Percentiles rank a stretch among this genome's conserved stretches.
Conservation (phyloP, 768 basidiomycete species). For the Suillus paluster region DNA sequence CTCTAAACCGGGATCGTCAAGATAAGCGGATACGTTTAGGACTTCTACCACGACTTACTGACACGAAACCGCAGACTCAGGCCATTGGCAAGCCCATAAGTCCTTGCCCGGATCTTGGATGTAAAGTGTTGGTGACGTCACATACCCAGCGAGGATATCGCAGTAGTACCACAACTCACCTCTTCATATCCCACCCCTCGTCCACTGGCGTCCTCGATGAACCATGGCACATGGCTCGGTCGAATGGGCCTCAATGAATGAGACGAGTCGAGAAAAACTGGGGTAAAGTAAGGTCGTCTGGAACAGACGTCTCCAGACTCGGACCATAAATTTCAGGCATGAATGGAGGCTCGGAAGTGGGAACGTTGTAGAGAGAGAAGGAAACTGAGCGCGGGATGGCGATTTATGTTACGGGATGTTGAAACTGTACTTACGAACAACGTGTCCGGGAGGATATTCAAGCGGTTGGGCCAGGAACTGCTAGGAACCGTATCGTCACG, state of each 20-base stretch:
- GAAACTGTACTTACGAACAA: too few relatives aligned
- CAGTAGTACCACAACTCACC: too few relatives aligned
- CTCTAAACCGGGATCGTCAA: slow-evolving; percentile 33
- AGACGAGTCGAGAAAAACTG: slow-evolving; percentile 63
- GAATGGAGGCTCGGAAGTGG: background rate
- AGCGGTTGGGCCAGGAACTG: too few relatives aligned
- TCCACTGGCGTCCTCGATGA: slow-evolving; percentile 62
- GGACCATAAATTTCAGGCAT: slow-evolving; percentile 34
- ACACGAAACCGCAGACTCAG: slow-evolving; percentile 52
- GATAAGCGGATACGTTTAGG: slow-evolving; percentile 1
- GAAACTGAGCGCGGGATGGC: background rate
- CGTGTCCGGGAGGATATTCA: too few relatives aligned
- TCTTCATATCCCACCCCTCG: slow-evolving; percentile 48
- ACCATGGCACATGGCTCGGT: slow-evolving; percentile 51
- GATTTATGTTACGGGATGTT: background rate
- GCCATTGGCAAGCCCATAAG: slow-evolving; percentile 58
- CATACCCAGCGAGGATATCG: too few relatives aligned
- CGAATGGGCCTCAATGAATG: slow-evolving; percentile 51
- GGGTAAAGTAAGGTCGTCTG: slow-evolving; percentile 65
- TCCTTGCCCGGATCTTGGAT: slow-evolving; percentile 45
- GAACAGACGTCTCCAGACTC: slow-evolving; percentile 45
- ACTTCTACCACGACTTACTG: slow-evolving; percentile 36
- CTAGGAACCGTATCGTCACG: too few relatives aligned
- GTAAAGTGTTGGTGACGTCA: background rate
- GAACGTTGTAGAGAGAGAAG: background rate